A percentile compares a stretch with the other conserved stretches of the same genome.
Evolutionary conservation across 2,329 filamentous ascomycete species (phyloP).

Genomic region (Ciborinia camelliae): DNA sequence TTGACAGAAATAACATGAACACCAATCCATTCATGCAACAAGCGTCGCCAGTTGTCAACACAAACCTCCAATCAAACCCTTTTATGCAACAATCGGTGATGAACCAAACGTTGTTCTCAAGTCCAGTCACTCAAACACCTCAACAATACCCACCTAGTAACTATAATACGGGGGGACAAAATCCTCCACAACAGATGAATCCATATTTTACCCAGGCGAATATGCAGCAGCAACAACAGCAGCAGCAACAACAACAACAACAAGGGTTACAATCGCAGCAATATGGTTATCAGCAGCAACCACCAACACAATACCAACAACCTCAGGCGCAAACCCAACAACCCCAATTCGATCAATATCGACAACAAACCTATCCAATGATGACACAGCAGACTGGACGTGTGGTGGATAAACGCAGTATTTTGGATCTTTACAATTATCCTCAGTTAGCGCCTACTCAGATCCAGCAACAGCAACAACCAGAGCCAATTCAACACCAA

Average conservation of each 20-base stretch:
- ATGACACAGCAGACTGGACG: conserved; percentile 47
- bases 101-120: conserved; percentile 29
- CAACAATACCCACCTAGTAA: conserved; percentile 36
- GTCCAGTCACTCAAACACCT: conserved; percentile 35
- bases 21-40: conserved; percentile 37
- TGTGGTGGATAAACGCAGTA: conserved; percentile 64
- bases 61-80: conserved; percentile 39
- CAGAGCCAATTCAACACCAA: conserved; percentile 26
- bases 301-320: conserved; percentile 27
- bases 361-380: conserved; percentile 40
- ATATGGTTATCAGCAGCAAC: conserved; percentile 17
- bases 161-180: conserved; percentile 23
- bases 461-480: conserved; percentile 22
- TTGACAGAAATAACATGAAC: conserved; percentile 17
- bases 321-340: conserved; percentile 36
- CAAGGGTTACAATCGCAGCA: background rate
- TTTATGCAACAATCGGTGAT: conserved; percentile 41
- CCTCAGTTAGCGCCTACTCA: conserved; percentile 36
- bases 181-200: conserved; percentile 25
- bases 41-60: conserved; percentile 24
- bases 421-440: conserved; percentile 69
- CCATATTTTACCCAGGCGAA: conserved; percentile 25
- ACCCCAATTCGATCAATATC: conserved; percentile 38
- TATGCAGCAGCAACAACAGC: conserved; percentile 14
- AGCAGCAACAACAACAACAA: background rate